Conservation (phyloP, 2,329 filamentous ascomycete genomes). For the Colletotrichum viniferum region DNA sequence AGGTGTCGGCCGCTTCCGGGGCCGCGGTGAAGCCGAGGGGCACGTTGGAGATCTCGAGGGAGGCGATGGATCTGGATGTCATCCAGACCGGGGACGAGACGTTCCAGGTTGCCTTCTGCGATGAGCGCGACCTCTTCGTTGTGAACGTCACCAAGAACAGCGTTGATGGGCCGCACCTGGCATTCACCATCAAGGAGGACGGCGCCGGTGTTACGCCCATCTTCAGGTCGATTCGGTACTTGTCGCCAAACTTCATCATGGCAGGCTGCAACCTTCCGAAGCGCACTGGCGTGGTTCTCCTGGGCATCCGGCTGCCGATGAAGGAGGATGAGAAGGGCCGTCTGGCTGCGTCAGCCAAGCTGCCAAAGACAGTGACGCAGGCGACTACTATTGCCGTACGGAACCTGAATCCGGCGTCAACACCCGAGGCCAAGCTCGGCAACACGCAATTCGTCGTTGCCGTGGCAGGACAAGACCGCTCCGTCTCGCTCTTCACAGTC, state of each 20-base stretch:
- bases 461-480: constrained; percentile 79
- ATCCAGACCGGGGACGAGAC: constrained; percentile 63
- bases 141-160: constrained; percentile 53
- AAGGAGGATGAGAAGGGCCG: constrained; percentile 41
- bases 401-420: constrained; percentile 63
- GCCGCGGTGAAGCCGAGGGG: constrained; percentile 52
- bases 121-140: constrained; percentile 75
- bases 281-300: constrained; percentile 59
- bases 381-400: constrained; percentile 80
- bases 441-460: constrained; percentile 82
- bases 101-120: constrained; percentile 80
- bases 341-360: constrained; percentile 55
- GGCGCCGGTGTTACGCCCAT: constrained; percentile 48
- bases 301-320: constrained; percentile 59
- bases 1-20: constrained; percentile 61
- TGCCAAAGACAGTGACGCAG: constrained; percentile 73
- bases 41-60: constrained; percentile 54
- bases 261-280: constrained; percentile 64
- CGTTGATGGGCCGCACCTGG: constrained; percentile 51
- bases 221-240: constrained; percentile 64
- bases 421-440: constrained; percentile 54
- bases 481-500: constrained; percentile 78
- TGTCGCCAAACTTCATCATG: constrained; percentile 62
- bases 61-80: constrained; percentile 75
- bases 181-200: constrained; percentile 61